Base-by-base conservation (phyloP, 2,329 filamentous ascomycete genomes). In the Botrytis tulipae region DNA sequence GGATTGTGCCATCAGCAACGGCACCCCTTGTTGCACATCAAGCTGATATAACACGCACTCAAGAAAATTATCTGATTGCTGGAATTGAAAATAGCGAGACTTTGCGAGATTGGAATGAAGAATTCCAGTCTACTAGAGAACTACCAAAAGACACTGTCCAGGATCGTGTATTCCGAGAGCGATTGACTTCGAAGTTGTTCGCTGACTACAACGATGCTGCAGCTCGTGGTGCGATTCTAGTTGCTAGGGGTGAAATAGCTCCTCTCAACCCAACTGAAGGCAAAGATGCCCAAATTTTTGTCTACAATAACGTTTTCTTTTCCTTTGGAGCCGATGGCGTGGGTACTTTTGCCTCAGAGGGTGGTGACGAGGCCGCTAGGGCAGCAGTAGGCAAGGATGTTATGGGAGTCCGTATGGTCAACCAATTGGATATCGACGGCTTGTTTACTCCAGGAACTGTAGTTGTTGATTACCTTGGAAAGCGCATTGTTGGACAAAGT, bases 261-360 rank as follows among this genome's bases (percentile, higher is more conserved):
- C 94, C 96, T 10, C 85, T 99, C 72, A 99, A 99, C 84, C 97
- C 96, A 10, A 98, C 95, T 0, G 96, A 99, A 84, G 91, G 88
- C 76, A 90, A 88, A 77, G 95, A 99, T 82, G 96, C 96, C 6
- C 96, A 99, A 82, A 99, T 99, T 77, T 99, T 97, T 80, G 95
- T 99, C 37, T 98, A 98, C 86, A 98, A 98, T 87, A 99, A 99
- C 84, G 94, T 99, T 78, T 99, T 99, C 86, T 99, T 97, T 86
- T 98, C 96, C 0, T 98, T 98, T 79, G 96, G 96, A 76, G 95
- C 96, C 62, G 96, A 99, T 82, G 97, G 96, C 70, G 96, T 98
- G 63, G 95, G 96, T 61, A 99, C 96, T 25, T 99, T 99, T 82
- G 95, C 94, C 18, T 95, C 92, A 4, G 96, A 99, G 84, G 96